Evolutionary conservation across 805 yeast genomes (phyloP).

Genomic region (Suhomyces sp.): DNA sequence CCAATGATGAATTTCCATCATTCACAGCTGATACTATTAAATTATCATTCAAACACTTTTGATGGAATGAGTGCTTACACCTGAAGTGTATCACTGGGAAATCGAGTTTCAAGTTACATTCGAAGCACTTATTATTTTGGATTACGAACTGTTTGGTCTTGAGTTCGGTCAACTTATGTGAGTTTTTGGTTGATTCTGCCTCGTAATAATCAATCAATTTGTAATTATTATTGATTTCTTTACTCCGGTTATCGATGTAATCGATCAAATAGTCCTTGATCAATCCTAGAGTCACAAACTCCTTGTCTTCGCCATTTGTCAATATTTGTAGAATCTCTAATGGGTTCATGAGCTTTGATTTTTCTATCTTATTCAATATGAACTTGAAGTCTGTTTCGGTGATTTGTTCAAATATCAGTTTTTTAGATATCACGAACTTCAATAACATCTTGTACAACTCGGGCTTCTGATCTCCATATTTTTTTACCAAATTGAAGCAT

Average conservation of each 20-base stretch:
- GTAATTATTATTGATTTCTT: conserved; percentile 67
- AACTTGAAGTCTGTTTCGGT: conserved; percentile 48
- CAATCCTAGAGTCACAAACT: conserved; percentile 67
- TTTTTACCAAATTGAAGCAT: conserved; percentile 56
- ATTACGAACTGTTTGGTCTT: conserved; percentile 48
- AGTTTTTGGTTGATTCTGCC: conserved; percentile 58
- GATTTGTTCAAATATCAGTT: conserved; percentile 48
- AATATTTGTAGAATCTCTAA: conserved; percentile 74
- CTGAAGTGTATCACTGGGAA: conserved; percentile 80
- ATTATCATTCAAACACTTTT: conserved; percentile 65
- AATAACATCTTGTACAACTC: conserved; percentile 67
- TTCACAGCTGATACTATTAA: conserved; percentile 14
- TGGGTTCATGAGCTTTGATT: conserved; percentile 60
- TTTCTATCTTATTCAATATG: conserved; percentile 54
- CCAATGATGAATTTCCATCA: conserved; percentile 6
- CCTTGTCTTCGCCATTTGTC: conserved; percentile 44
- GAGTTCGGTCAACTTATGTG: conserved; percentile 52
- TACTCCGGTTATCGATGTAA: conserved; percentile 55
- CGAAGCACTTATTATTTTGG: conserved; percentile 62
- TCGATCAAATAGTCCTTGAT: conserved; percentile 67
- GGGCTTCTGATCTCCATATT: conserved; percentile 61
- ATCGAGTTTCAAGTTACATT: conserved; percentile 66
- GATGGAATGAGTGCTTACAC: conserved; percentile 86
- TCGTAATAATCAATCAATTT: conserved; percentile 68
- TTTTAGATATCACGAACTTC: conserved; percentile 58